These are phyloP conservation scores for Thelonectria blattea DNA, from an alignment of 2,329 filamentous ascomycete genomes.

Conservation along the genomic window DNA sequence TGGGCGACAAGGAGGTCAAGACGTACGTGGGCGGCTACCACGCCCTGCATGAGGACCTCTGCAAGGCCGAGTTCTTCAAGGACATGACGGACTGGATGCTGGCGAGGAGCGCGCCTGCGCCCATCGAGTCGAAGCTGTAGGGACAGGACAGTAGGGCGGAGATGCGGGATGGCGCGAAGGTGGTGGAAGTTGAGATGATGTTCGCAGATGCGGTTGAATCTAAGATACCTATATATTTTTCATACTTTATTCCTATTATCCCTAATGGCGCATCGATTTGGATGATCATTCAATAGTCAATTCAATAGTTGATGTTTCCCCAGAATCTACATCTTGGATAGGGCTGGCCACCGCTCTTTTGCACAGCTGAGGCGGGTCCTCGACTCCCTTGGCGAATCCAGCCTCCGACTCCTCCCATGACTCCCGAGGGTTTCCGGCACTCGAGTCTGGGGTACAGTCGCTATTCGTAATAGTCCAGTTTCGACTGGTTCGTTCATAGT, in stretches of 20 bases:
- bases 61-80: constrained; percentile 58
- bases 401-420: not conserved
- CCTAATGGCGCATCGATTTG: not conserved
- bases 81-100: constrained; percentile 73
- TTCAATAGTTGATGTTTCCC: not conserved
- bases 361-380: constrained; percentile 1
- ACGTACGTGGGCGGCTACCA: constrained; percentile 81
- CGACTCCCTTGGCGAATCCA: not conserved
- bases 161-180: not conserved
- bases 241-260: too few species aligned
- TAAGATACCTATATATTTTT: not conserved
- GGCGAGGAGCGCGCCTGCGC: constrained; percentile 41
- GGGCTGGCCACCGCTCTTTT: not conserved
- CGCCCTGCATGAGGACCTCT: constrained; percentile 69
- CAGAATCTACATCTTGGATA: not conserved
- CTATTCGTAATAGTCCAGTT: not conserved
- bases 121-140: constrained; percentile 48
- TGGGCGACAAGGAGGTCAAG: constrained; percentile 74
- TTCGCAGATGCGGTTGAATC: too few species aligned
- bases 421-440: not conserved
- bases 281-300: not conserved
- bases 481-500: not conserved
- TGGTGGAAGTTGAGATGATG: too few species aligned
- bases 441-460: not conserved
- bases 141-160: not conserved